Base-by-base conservation (phyloP, 2,329 filamentous ascomycete species). In the Clonostachys rosea region DNA sequence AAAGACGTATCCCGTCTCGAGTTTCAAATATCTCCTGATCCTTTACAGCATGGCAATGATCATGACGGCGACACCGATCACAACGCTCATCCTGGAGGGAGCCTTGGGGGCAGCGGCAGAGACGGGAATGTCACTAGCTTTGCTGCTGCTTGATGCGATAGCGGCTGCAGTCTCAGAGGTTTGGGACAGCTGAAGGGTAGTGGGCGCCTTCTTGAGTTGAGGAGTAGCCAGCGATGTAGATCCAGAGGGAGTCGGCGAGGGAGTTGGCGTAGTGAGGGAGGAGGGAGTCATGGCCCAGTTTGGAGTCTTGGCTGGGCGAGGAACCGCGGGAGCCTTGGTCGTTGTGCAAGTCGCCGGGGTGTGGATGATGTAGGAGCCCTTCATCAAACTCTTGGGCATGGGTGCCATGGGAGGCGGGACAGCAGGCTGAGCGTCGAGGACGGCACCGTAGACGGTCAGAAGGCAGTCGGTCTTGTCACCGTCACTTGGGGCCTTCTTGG, bases 381-480 rank as follows among this genome's bases (percentile, higher is more conserved):
- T n/a, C 14, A 18, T n/a, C 16, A 42, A 6, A 2, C 20, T 20
- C 40, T 17, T 13, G 13, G n/a, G n/a, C 16, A 18, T 11, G 14
- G 14, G 43, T 16, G 53, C 59, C 61, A 60, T 60, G 17, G 55
- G 70, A 1, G 71, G 69, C 5, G 48, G 58, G 1, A 54, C 59
- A 33, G 54, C 64, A 33, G 52, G 50, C 5, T 49, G 49, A 33
- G 65, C 60, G 34, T 56, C 54, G 20, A 52, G 49, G 12, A 70
- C 51, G 47, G 63, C 58, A 41, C 61, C 70, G 59, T 76, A 77
- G 12, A 76, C 57, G 3, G 67, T 74, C 16, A 76, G 60, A 7
- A 75, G 62, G 17, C 17, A 39, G 6, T 13, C 36, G 13, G 33
- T 14, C n/a, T 40, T 40, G 36, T n/a, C 36, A 39, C 17, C 36